Conservation (phyloP, 768 basidiomycete genomes). For the Tricholoma terreum region DNA sequence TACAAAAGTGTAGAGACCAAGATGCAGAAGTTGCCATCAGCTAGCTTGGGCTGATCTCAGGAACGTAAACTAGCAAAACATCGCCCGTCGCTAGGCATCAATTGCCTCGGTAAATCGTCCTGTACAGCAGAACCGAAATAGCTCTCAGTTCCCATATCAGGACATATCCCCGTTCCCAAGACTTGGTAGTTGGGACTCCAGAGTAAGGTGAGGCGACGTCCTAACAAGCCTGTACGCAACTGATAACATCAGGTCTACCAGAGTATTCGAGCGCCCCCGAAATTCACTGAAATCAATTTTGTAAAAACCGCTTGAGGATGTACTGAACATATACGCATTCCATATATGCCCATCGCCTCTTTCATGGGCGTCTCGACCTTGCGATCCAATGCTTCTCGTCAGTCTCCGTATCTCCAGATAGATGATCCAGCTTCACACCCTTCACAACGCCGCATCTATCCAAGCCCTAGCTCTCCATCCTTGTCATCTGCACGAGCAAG, state of each 20-base stretch:
- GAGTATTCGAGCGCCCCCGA: no score
- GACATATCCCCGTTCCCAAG: background rate
- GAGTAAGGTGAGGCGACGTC: background rate
- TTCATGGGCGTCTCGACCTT: slow-evolving; percentile 29
- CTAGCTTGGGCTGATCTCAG: no score
- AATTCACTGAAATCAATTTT: background rate
- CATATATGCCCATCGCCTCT: background rate
- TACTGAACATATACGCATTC: background rate
- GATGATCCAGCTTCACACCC: slow-evolving; percentile 30
- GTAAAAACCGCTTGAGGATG: background rate
- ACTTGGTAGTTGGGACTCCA: background rate
- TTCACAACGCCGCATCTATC: slow-evolving; percentile 26
- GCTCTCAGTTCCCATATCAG: background rate
- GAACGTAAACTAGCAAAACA: no score
- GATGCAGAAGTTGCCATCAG: no score
- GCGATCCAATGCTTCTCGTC: slow-evolving; percentile 32
- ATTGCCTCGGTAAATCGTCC: no score
- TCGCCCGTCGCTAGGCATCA: no score
- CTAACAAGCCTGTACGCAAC: no score
- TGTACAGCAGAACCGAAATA: no score
- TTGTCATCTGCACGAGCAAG: slow-evolving; percentile 32
- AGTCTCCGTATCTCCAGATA: slow-evolving; percentile 39
- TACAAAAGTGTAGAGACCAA: no score
- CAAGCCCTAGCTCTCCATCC: slow-evolving; percentile 32
- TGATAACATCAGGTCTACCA: no score